Conservation (phyloP, 352 stramenopile species). For the Pythium biforme region DNA sequence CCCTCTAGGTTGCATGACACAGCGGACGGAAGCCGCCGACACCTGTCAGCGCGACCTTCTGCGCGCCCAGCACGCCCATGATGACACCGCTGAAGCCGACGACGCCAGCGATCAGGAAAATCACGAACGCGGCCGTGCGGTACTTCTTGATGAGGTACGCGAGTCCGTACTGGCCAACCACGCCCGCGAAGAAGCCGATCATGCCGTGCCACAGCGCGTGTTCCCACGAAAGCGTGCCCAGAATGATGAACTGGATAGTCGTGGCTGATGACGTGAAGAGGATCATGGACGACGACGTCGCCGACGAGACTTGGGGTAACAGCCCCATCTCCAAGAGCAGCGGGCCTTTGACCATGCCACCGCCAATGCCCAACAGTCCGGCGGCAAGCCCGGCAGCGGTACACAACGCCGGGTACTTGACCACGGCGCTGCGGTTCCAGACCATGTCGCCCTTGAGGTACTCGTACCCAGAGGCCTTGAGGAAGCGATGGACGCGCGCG, state of each 20-base stretch:
- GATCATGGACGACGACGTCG: conserved; percentile 92
- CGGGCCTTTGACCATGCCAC: conserved; percentile 90
- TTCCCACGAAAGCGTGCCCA: conserved; percentile 90
- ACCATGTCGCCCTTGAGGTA: conserved; percentile 96
- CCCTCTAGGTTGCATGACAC: conserved; percentile 28
- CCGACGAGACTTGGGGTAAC: conserved; percentile 82
- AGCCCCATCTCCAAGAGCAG: conserved; percentile 90
- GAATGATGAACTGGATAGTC: conserved; percentile 94
- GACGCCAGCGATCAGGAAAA: conserved; percentile 71
- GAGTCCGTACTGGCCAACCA: conserved; percentile 91
- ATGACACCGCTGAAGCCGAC: conserved; percentile 69
- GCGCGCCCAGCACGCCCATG: conserved; percentile 69
- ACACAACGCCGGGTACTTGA: conserved; percentile 81
- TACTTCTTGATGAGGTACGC: conserved; percentile 92
- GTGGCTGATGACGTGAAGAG: conserved; percentile 94
- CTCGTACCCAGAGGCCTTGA: conserved; percentile 80
- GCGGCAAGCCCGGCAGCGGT: conserved; percentile 70
- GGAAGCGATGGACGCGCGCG: conserved; percentile 49
- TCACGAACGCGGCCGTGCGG: conserved; percentile 76
- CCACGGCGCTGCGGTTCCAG: conserved; percentile 89
- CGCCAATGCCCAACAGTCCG: conserved; percentile 84
- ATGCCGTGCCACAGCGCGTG: conserved; percentile 90
- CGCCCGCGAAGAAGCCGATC: conserved; percentile 91
- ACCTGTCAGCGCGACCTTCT: conserved; percentile 58
- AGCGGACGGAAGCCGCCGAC: conserved; percentile 72